Evolutionary conservation across 2,329 filamentous ascomycete species (phyloP).

Genomic region (Cladosporium oxysporum): DNA sequence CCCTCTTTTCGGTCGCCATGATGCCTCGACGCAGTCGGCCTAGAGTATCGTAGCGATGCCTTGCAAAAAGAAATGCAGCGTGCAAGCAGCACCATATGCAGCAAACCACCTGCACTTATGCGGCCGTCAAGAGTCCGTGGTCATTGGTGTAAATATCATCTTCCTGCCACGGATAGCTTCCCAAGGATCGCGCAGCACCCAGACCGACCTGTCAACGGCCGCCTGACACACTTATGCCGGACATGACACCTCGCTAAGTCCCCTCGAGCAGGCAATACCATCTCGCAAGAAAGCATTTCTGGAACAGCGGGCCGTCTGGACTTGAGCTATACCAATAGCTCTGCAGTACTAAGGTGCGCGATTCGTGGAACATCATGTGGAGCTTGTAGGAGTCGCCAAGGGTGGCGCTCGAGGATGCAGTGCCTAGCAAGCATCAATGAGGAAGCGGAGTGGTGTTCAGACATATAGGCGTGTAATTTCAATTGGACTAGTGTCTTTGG

Average conservation of each 20-base stretch:
- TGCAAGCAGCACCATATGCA: not conserved
- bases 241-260: not conserved
- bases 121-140: not conserved
- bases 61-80: not conserved
- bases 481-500: not conserved
- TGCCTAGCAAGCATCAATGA: not conserved
- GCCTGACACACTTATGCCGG: not conserved
- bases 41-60: not conserved
- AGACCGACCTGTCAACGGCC: not conserved
- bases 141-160: not conserved
- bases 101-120: not conserved
- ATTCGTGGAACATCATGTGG: slow-evolving; percentile 17
- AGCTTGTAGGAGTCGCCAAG: not conserved
- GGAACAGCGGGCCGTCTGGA: slow-evolving; percentile 1
- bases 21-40: not conserved
- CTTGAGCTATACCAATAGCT: not conserved
- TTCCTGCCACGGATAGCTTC: not conserved
- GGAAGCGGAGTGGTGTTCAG: not conserved
- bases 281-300: not conserved
- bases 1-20: slow-evolving; percentile 6
- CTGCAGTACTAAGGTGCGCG: not conserved
- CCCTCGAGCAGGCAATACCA: not conserved
- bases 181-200: not conserved
- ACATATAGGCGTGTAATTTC: not conserved
- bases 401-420: not conserved